Evolutionary conservation across 805 yeast species (phyloP).

Genomic region (Metschnikowia arizonensis): DNA sequence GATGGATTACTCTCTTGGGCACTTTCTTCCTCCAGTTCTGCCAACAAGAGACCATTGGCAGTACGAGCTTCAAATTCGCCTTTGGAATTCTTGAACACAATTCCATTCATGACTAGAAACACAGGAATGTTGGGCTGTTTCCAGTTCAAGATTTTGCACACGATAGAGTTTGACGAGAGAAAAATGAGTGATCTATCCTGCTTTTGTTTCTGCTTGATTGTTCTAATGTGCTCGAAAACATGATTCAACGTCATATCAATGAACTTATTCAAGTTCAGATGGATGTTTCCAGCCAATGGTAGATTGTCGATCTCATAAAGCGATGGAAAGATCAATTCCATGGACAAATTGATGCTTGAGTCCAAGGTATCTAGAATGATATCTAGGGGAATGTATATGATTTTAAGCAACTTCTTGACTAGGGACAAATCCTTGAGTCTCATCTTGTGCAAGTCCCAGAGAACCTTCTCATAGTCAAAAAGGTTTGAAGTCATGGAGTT

Average conservation of each 20-base stretch:
- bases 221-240: constrained; percentile 73
- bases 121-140: constrained; percentile 98
- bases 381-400: constrained; percentile 56
- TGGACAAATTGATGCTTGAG: constrained; percentile 57
- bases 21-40: constrained; percentile 13
- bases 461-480: constrained; percentile 38
- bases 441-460: constrained; percentile 37
- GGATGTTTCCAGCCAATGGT: constrained; percentile 39
- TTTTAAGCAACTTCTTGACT: constrained; percentile 43
- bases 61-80: constrained; percentile 37
- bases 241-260: constrained; percentile 69
- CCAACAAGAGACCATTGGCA: constrained; percentile 38
- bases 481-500: constrained; percentile 36
- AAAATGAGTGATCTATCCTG: constrained; percentile 66
- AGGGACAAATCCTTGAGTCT: constrained; percentile 32
- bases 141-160: constrained; percentile 95
- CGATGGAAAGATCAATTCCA: constrained; percentile 78
- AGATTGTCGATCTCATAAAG: constrained; percentile 35
- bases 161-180: constrained; percentile 79
- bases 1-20: constrained; percentile 2
- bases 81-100: constrained; percentile 31
- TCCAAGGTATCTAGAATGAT: constrained; percentile 55
- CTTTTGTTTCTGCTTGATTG: constrained; percentile 24
- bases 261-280: constrained; percentile 61
- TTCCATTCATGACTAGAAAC: constrained; percentile 74